Conservation (phyloP, 2,329 filamentous ascomycete genomes). For the Fusarium zealandicum region DNA sequence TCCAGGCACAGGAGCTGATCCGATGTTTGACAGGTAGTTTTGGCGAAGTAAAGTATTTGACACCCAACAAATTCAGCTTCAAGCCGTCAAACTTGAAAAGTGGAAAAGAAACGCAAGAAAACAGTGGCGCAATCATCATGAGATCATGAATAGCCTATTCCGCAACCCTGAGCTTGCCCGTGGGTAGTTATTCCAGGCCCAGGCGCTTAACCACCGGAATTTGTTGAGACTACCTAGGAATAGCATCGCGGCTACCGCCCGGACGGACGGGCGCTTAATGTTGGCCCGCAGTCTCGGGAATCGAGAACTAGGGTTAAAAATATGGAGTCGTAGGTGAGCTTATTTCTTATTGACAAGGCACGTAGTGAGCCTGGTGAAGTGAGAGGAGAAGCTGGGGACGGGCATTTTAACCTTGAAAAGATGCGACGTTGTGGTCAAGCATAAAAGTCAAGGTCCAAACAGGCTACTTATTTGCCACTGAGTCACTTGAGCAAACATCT, state of each 20-base stretch:
- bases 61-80: too few relatives aligned
- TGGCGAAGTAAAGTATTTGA: too few relatives aligned
- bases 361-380: not conserved
- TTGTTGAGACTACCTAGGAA: slow-evolving; percentile 22
- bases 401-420: too few relatives aligned
- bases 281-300: not conserved
- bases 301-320: slow-evolving; percentile 8
- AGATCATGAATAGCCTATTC: slow-evolving; percentile 2
- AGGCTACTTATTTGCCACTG: not conserved
- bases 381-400: not conserved
- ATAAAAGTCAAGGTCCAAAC: too few relatives aligned
- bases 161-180: too few relatives aligned
- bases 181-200: not conserved
- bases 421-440: too few relatives aligned
- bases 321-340: not conserved
- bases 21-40: too few relatives aligned
- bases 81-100: too few relatives aligned
- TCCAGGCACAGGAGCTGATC: too few relatives aligned
- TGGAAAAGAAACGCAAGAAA: not conserved
- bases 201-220: slow-evolving; percentile 18
- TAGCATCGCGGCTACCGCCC: slow-evolving; percentile 34
- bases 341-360: too few relatives aligned
- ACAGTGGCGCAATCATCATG: not conserved
- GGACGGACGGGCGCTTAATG: slow-evolving; percentile 3
- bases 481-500: not conserved